A percentile compares a stretch with the other conserved stretches of the same genome.
Evolutionary conservation across 2,329 filamentous ascomycete species (phyloP).

Genomic region (Cladosporium phlei): DNA sequence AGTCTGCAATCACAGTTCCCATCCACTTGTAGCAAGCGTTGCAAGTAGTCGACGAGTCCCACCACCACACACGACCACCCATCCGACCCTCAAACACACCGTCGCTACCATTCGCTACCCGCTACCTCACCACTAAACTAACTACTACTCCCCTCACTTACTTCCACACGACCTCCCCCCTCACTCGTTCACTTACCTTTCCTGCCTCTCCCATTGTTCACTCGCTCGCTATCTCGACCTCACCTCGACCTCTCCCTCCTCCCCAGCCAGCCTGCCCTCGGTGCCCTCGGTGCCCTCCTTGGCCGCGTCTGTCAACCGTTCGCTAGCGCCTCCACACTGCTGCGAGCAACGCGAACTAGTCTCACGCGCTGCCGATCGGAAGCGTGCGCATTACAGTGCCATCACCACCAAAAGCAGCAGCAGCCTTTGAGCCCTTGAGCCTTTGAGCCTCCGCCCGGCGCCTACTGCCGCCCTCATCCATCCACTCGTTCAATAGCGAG

Average conservation of each 20-base stretch:
- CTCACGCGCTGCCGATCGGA: conserved; percentile 5
- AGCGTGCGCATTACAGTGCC: background rate
- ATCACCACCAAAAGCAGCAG: too few species aligned
- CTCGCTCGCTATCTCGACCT: background rate
- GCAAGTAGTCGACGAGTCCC: too few species aligned
- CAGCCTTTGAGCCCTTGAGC: too few species aligned
- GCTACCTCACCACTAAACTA: too few species aligned
- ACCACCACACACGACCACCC: background rate
- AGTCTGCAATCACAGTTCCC: too few species aligned
- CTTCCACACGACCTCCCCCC: background rate
- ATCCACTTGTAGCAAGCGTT: too few species aligned
- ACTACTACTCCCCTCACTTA: background rate
- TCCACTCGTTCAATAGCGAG: too few species aligned
- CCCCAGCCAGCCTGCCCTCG: background rate
- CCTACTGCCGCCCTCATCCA: conserved; percentile 11
- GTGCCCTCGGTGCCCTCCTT: background rate
- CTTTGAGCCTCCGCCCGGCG: conserved; percentile 9
- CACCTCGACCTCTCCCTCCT: conserved; percentile 1
- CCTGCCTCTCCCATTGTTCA: too few species aligned
- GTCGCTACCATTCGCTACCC: too few species aligned
- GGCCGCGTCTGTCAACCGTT: conserved; percentile 14
- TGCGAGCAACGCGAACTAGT: conserved; percentile 7
- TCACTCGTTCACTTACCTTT: background rate
- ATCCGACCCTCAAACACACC: too few species aligned
- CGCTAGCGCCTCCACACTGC: conserved; percentile 11